Base-by-base conservation (phyloP, 345 rosid species). In the Adansonia digitata region DNA sequence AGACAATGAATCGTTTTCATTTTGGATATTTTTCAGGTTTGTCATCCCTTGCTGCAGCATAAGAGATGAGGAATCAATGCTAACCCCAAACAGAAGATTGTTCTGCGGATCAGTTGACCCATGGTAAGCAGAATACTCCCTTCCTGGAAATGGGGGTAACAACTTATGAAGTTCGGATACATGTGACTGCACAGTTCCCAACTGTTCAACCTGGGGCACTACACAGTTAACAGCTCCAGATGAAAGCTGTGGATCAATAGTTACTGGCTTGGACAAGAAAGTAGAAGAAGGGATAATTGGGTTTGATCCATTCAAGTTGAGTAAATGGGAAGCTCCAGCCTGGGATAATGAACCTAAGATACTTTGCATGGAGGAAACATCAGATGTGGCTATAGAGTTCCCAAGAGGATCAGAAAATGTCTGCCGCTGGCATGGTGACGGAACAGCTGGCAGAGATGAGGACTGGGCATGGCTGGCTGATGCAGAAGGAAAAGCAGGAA, bases 1-100 rank as follows among this genome's bases (percentile, higher is more conserved):
- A 34, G 87, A 52, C 62, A 88, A 81, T 79, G 94, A 85, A 84
- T 87, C 91, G 34, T 84, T 83, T 45, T 92, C 88, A 67, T 85
- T 85, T 75, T 88, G 86, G 74, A 88, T 88, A 68, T 86, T 87
- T 78, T 91, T 79, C 69, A 94, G 84, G 85, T 88, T 81, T 51
- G 97, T 79, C 81, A 94, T 84, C 75, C 93, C 97, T 35, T 82
- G 90, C 66, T 88, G 97, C 79, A 94, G 82, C 75, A 94, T 79
- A 74, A 92, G 94, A 29, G 98, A 88, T 6, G 97, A 85, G 43
- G 91, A 89, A 69, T 92, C 98, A 71, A 91, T 86, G 76, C 87
- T 92, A 43, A 92, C 97, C 42, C 98, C 97, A 61, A 94, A 94
- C 6, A 94, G 84, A 81, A 92, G 93, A 82, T 85, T 92, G 86